Evolutionary conservation across 345 rosid species (phyloP).

Genomic region (Eucalyptus tenuipes): DNA sequence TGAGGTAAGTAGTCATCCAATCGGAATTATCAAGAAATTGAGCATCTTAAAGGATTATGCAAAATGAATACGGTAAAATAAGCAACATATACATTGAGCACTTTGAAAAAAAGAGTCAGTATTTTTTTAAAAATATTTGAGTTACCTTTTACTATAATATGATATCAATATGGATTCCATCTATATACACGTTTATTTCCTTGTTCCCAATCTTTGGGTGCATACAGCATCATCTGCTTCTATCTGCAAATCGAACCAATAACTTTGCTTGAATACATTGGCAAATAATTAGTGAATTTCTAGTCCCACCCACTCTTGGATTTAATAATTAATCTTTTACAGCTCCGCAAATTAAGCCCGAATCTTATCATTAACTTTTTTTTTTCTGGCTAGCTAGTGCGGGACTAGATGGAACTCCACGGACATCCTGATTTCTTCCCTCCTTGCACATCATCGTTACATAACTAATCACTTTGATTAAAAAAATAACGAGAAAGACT

Average conservation of each 20-base stretch:
- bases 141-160: background rate
- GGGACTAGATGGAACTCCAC: background rate
- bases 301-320: background rate
- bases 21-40: background rate
- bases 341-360: background rate
- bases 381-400: background rate
- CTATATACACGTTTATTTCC: background rate
- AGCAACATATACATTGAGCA: background rate
- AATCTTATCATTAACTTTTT: background rate
- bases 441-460: background rate
- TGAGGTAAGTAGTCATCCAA: background rate
- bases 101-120: background rate
- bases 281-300: background rate
- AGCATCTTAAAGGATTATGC: background rate
- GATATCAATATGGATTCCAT: background rate
- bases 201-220: background rate
- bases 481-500: background rate
- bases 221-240: background rate
- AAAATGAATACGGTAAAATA: background rate
- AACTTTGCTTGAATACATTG: background rate
- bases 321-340: background rate
- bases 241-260: background rate
- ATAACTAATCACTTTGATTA: background rate
- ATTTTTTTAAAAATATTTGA: background rate
- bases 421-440: background rate